Conservation (phyloP, 1,284 basidiomycete species). For the Coniferiporia sulphurascens region DNA sequence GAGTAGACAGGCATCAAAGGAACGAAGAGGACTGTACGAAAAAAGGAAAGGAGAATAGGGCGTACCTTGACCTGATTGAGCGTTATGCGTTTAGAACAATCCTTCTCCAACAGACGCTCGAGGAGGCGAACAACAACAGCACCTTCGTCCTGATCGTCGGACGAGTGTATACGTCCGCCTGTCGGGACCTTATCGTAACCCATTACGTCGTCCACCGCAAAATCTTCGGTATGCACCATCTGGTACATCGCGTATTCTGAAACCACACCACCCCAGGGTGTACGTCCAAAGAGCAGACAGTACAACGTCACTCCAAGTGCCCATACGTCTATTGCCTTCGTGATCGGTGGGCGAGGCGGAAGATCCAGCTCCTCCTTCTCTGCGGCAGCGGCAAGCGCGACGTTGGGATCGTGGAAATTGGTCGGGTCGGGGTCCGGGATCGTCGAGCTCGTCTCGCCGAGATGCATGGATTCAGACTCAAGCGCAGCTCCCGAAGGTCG, state of each 20-base stretch:
- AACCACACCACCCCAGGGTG: constrained; percentile 59
- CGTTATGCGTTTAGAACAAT: constrained; percentile 72
- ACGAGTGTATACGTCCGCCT: constrained; percentile 13
- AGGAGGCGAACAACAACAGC: constrained; percentile 69
- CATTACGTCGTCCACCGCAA: constrained; percentile 69
- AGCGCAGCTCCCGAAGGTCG: constrained; percentile 10
- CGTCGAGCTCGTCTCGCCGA: constrained; percentile 19
- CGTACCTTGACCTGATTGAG: constrained; percentile 84
- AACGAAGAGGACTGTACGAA: constrained; percentile 10
- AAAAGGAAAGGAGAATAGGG: neutral
- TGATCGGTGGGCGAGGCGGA: constrained; percentile 63
- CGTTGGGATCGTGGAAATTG: constrained; percentile 27
- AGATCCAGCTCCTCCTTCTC: constrained; percentile 28
- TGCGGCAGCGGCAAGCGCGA: constrained; percentile 29
- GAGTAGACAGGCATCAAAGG: constrained; percentile 9
- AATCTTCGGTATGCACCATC: constrained; percentile 78
- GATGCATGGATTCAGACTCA: constrained; percentile 5
- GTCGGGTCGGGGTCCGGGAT: constrained; percentile 23
- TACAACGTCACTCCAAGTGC: constrained; percentile 97
- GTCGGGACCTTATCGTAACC: constrained; percentile 66
- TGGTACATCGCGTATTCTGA: constrained; percentile 83
- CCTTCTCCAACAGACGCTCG: constrained; percentile 78
- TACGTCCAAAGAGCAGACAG: constrained; percentile 85
- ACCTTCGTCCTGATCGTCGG: constrained; percentile 43
- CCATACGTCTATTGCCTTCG: constrained; percentile 98